Evolutionary conservation across 2,329 filamentous ascomycete genomes (phyloP).

Genomic region (Cladobotryum mycophilum): DNA sequence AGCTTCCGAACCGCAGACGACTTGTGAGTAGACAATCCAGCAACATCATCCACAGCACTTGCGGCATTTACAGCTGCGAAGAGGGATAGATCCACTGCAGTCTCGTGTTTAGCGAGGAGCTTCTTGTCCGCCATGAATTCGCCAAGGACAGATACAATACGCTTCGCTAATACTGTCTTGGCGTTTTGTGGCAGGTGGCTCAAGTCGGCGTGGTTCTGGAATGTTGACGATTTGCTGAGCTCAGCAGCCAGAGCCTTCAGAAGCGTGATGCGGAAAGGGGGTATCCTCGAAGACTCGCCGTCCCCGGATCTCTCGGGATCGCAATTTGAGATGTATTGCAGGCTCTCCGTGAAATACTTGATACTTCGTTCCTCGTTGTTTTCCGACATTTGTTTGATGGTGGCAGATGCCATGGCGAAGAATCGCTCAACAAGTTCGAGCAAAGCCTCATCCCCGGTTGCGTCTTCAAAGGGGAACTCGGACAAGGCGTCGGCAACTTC

Average conservation of each 20-base stretch:
- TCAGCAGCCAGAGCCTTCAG: conserved; percentile 29
- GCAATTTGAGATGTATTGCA: conserved; percentile 21
- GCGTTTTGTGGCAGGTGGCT: conserved; percentile 19
- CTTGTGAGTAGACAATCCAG: conserved; percentile 20
- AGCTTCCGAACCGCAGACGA: conserved; percentile 28
- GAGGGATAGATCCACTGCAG: conserved; percentile 21
- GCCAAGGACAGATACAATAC: conserved; percentile 20
- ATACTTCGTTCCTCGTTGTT: conserved; percentile 37
- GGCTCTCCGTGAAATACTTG: conserved; percentile 30
- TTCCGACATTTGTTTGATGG: conserved; percentile 38
- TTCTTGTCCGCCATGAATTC: conserved; percentile 26
- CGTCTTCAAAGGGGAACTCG: conserved; percentile 18
- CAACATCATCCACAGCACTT: conserved; percentile 16
- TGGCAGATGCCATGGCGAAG: conserved; percentile 24
- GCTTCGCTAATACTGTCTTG: conserved; percentile 22
- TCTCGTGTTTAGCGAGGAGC: conserved; percentile 19
- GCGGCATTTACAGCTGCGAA: conserved; percentile 30
- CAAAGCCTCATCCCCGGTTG: conserved; percentile 19
- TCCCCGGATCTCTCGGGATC: conserved; percentile 9
- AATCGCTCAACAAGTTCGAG: conserved; percentile 30
- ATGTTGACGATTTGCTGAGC: conserved; percentile 22
- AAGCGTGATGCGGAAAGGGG: conserved; percentile 29
- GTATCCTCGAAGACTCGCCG: conserved; percentile 8
- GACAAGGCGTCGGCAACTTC: conserved; percentile 29
- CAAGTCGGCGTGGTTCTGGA: conserved; percentile 19